Base-by-base conservation (phyloP, 257 asterid genomes). In the Lantana camara region DNA sequence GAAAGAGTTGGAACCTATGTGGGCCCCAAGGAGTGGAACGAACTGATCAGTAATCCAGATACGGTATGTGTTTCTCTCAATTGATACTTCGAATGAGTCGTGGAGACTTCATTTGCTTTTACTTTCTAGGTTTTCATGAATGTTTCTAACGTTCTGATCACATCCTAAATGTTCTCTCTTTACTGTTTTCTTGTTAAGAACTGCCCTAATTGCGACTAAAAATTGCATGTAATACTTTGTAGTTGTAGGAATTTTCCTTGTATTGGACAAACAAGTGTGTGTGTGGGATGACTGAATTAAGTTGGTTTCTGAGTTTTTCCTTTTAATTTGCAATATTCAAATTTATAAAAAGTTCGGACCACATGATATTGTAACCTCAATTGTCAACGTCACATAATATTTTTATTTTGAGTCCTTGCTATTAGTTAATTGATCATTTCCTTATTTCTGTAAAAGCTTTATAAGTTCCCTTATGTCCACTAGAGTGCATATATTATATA, bases 1-100 rank as follows among this genome's bases (percentile, higher is more conserved):
- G 96, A 90, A 71, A 82, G 83, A 79, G 96, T 94, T 63, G 99
- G 99, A 60, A 70, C 76, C 64, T 94, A 90, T 65, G 83, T 94
- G 48, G 80, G 78, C 75, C 97, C 96, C 12, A 82, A 60, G 66
- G 96, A 90, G 63, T 94, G 97, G 99, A 90, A 94, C 48, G 67
- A 81, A 51, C 66, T 90, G 75, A 87, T 94, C 75, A 80, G 89
- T 4, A 91, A 90, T 70, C 97, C 96, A 10, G 80, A 88, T 67
- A 87, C 88, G 29, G 97, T 90, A 82, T 80, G 90, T 59, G 48
- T 57, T 67, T 59, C 40, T 47, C 46, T 61, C 53, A n/a, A 40
- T 52, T 54, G 63, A 23, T 22, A 60, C 53, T 4, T 54, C 37
- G 17, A 45, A 15, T 61, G 22, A 13, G 0, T 45, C 15, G 41